Base-by-base conservation (phyloP, 2,329 filamentous ascomycete species). In the Neopestalotiopsis rosae region DNA sequence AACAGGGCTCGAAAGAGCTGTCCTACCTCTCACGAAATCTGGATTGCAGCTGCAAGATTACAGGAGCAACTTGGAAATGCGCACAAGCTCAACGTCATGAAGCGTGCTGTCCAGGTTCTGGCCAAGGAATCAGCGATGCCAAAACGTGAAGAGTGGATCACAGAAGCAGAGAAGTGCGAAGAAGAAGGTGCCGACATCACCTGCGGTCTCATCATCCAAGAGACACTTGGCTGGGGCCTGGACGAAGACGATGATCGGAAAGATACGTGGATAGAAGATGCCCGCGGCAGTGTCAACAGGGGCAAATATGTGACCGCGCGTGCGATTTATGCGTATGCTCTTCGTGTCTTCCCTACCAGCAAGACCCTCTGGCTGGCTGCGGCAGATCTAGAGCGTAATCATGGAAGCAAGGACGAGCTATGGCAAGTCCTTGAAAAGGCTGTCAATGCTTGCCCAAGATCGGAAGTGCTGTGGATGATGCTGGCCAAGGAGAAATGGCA, bases 201-300 rank as follows among this genome's bases (percentile, higher is more conserved):
- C 0, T 97, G 95, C 77, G 91, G 91, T 71, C 92, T 93, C 62
- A 98, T 99, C 72, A 92, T 99, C 72, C 90, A 92, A 61, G 94
- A 98, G 77, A 99, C 96, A 0, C 88, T 99, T 0, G 95, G 95
- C 17, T 99, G 94, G 91, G 90, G 92, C 3, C 84, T 99, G 45
- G 96, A 98, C 73, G 95, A 98, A 80, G 95, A 98, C 74, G 96
- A 99, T 74, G 95, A 98, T 78, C 91, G 96, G 34, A 97, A 97
- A 79, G 94, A 97, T 72, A 94, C 94, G 14, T 99, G 95, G 94
- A 91, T 95, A 84, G 94, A 98, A 73, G 97, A 99, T 78, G 95
- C 95, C 0, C 94, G 92, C 76, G 86, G 88, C 17, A 94, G 93
- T 75, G 95, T 94, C 77, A 90, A 90, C 69, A 87, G 94, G 69